Base-by-base conservation (phyloP, 2,329 filamentous ascomycete genomes). In the Fusarium algeriense region DNA sequence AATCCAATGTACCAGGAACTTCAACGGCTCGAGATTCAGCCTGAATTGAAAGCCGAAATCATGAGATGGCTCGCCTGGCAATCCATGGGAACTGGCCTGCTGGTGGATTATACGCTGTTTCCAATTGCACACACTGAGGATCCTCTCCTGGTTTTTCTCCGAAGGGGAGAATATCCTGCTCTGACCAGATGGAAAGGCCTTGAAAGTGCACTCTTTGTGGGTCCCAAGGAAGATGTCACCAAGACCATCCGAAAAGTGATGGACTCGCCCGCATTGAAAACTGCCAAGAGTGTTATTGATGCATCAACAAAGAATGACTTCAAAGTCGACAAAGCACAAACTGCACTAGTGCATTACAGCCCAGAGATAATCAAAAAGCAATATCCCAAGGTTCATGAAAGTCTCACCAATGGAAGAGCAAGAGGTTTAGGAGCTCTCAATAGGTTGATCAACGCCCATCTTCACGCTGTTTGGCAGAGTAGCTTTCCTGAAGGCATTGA, bases 31-130 rank as follows among this genome's bases (percentile, higher is more conserved):
- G 83, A 89, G n/a, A 77, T 94, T 34, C 85, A 90, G n/a, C 78
- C 85, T 0, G 84, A 83, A 2, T 80, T 96, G 64, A 90, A 91
- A 79, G 83, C 83, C 17, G 93, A 97, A 69, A 77, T 98, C 35
- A 90, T 93, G 85, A 87, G 92, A 70, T 98, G 94, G 94, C 83
- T 98, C 67, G 95, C 95, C 0, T 99, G 95, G 95, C 93, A 93
- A 58, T 91, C 92, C 65, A 96, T 97, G 93, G 92, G 92, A 15
- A 91, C 91, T 20, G 96, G 96, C 3, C 83, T 98, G 38, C 85
- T 98, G 50, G 87, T 92, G 19, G 91, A 95, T 78, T 92, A 92
- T 81, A 87, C 92, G n/a, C 87, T 94, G 30, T 86, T 97, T 55
- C 96, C 96, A 6, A 97, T 98, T 92, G 93, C 89, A 1, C 79